Evolutionary conservation across 345 rosid species (phyloP).

Genomic region (Rhizophora mangle): DNA sequence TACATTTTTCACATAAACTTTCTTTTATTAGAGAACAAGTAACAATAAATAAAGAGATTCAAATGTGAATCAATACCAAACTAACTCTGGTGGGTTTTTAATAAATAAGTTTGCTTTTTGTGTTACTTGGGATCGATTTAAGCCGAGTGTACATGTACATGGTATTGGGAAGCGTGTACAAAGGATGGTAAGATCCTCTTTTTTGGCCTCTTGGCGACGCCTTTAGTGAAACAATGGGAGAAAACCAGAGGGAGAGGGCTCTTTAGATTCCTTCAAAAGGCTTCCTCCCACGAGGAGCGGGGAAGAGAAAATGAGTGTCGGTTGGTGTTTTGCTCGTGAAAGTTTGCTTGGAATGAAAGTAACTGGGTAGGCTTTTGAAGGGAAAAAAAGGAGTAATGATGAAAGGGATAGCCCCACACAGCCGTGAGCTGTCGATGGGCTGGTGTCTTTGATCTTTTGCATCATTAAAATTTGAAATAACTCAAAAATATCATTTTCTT

Average conservation of each 20-base stretch:
- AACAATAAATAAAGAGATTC: too few relatives aligned
- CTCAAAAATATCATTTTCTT: background rate
- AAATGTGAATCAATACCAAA: too few relatives aligned
- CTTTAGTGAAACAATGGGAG: background rate
- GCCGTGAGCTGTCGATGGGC: conserved; percentile 14
- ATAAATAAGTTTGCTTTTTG: background rate
- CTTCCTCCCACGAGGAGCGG: background rate
- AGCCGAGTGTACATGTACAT: background rate
- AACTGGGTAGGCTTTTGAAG: conserved; percentile 6
- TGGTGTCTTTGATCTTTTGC: conserved; percentile 9
- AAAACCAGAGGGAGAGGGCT: background rate
- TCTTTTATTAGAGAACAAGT: too few relatives aligned
- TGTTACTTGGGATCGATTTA: background rate
- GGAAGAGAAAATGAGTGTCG: background rate
- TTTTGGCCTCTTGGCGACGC: background rate
- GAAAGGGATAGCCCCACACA: conserved; percentile 19
- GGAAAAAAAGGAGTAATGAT: background rate
- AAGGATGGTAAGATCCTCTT: background rate
- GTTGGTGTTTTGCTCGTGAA: conserved; percentile 31
- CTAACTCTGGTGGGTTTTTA: background rate
- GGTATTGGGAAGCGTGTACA: background rate
- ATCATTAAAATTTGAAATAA: background rate
- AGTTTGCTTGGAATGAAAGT: conserved; percentile 27
- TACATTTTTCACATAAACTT: too few relatives aligned
- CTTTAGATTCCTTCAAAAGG: conserved; percentile 9